A percentile compares a stretch with the other conserved stretches of the same genome.
Conservation (phyloP, 78 protist genomes). For the Dictyostelium capitatum region DNA sequence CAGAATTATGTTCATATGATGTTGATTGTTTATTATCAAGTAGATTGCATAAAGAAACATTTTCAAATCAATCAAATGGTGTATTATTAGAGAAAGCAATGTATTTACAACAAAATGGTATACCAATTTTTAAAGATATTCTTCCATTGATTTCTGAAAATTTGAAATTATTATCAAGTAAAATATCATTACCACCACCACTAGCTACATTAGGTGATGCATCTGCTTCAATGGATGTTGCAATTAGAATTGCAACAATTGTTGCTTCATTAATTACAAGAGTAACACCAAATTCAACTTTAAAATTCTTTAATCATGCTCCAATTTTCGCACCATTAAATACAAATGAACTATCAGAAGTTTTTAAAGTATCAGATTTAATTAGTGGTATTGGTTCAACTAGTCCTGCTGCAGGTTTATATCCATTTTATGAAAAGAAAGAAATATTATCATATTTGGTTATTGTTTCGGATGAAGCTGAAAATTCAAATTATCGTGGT, state of each 20-base stretch:
- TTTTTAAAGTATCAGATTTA: conserved; percentile 49
- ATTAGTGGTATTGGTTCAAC: conserved; percentile 59
- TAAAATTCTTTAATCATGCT: conserved; percentile 64
- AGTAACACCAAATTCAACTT: conserved; percentile 34
- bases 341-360: conserved; percentile 18
- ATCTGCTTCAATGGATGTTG: conserved; percentile 70
- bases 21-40: conserved; percentile 22
- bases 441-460: conserved; percentile 8
- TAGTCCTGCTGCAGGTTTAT: conserved; percentile 75
- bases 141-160: conserved; percentile 20
- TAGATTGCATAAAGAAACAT: background rate
- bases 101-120: conserved; percentile 48
- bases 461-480: conserved; percentile 62
- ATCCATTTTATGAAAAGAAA: conserved; percentile 36
- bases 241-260: conserved; percentile 63
- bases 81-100: conserved; percentile 60
- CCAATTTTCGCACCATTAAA: conserved; percentile 68
- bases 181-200: conserved; percentile 66
- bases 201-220: conserved; percentile 78
- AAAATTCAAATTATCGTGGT: conserved; percentile 25
- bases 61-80: conserved; percentile 27
- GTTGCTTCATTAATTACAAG: conserved; percentile 44
- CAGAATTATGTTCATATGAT: conserved; percentile 43
- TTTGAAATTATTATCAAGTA: background rate
- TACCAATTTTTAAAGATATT: conserved; percentile 51